Base-by-base conservation (phyloP, 2,329 filamentous ascomycete genomes). In the Fusarium coicis region DNA sequence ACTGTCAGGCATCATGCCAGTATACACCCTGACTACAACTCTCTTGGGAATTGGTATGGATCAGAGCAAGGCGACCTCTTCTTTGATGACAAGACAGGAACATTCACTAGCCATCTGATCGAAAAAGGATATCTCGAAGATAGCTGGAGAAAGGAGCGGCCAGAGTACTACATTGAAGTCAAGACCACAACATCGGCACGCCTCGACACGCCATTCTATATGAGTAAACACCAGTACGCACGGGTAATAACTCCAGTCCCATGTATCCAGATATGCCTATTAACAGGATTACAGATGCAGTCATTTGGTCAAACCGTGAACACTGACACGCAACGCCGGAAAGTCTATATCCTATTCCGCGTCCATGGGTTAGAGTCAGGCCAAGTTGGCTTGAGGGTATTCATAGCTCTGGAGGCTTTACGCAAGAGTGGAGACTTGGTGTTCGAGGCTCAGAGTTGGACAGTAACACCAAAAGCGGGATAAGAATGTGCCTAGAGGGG, bases 201-300 rank as follows among this genome's bases (percentile, higher is more conserved):
- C 5, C 55, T 58, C 5, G 42, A 58, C 3, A 58, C 55, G 5
- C 40, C 55, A 2, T 58, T 58, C 2, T 49, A 58, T 2, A 58
- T 58, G 55, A 58, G 55, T 5, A 58, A 58, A 5, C 55, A 58
- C 3, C 55, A 58, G 2, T 49, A 58, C 0, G 42, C 42, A 15
- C 5, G 55, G 32, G 55, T 49, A 37, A 36, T 8, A 0, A 18
- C 2, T n/a, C 1, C 7, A 10, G 4, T 2, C 3, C 5, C 2
- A 14, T 18, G 14, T 12, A 5, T 47, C 0, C 0, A 28, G 1
- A 34, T 19, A 26, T 21, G 2, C 5, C 10, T 2, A 37, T 32
- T 58, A 10, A 58, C 23, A 23, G 2, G 0, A 1, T 36, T 14
- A 0, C 1, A 58, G 55, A 58, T 58, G 55, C 55, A 58, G 15